A percentile compares a stretch with the other conserved stretches of the same genome.
phyloP scores from a whole-genome alignment of 768 basidiomycete genomes.

The Mycena leptocephala region DNA sequence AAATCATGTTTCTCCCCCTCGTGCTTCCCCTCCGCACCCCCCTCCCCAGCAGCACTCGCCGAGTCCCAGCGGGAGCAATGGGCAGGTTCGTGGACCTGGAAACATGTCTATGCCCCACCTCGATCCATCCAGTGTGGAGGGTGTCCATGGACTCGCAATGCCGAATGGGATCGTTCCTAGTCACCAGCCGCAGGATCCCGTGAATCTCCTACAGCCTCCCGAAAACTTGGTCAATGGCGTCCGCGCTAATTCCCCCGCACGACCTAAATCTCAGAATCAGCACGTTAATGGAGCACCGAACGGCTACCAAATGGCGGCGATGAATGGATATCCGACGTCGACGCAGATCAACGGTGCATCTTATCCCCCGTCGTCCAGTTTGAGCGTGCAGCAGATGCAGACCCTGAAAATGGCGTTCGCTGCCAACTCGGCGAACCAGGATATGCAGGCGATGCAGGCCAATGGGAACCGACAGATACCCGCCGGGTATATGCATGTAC shows the following conservation, averaged over 20 bases:
- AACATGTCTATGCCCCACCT: conserved; percentile 65
- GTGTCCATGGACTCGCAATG: conserved; percentile 45
- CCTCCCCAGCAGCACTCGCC: conserved; percentile 50
- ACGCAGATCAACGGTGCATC: conserved; percentile 56
- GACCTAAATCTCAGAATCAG: conserved; percentile 66
- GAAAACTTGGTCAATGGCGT: conserved; percentile 43
- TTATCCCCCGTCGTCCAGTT: conserved; percentile 51
- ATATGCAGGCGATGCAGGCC: conserved; percentile 55
- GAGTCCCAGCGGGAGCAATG: conserved; percentile 54
- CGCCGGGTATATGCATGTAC: conserved; percentile 57
- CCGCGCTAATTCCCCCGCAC: conserved; percentile 55
- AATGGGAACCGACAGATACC: conserved; percentile 49
- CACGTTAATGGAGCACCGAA: conserved; percentile 57
- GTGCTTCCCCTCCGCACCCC: conserved; percentile 59
- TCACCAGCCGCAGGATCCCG: conserved; percentile 45
- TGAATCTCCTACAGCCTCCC: conserved; percentile 38
- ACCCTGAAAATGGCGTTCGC: conserved; percentile 72
- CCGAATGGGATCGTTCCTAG: conserved; percentile 51
- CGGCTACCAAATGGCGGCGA: conserved; percentile 67
- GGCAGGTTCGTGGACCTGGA: conserved; percentile 56
- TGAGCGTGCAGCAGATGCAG: conserved; percentile 75
- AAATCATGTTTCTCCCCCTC: conserved; percentile 47
- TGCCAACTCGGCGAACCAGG: conserved; percentile 53
- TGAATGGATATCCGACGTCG: conserved; percentile 51
- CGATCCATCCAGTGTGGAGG: conserved; percentile 57